Evolutionary conservation across 257 asterid species (phyloP).

Genomic region (Solanum ahanhuiri): DNA sequence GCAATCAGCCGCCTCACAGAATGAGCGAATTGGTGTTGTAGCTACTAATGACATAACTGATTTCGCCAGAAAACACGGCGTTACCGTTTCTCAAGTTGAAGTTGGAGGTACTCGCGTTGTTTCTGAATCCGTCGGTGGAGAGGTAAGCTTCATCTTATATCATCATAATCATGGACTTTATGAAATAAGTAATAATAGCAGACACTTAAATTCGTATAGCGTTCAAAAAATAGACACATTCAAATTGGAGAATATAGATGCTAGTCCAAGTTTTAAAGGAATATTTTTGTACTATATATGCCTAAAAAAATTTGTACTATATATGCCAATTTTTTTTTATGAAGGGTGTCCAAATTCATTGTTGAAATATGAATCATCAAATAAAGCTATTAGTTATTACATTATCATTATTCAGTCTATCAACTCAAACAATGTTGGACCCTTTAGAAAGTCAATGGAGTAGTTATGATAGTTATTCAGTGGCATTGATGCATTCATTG

Average conservation of each 20-base stretch:
- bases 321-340: too few relatives aligned
- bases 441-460: not conserved
- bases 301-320: too few relatives aligned
- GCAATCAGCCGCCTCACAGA: conserved; percentile 52
- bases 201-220: too few relatives aligned
- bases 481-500: not conserved
- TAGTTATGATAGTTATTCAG: not conserved
- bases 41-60: conserved; percentile 28
- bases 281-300: too few relatives aligned
- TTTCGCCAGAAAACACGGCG: conserved; percentile 11
- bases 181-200: not conserved
- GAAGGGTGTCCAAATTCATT: not conserved
- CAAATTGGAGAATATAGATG: too few relatives aligned
- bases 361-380: not conserved
- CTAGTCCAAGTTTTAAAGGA: too few relatives aligned
- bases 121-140: conserved; percentile 53
- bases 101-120: conserved; percentile 32
- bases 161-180: not conserved
- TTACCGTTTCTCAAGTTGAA: conserved; percentile 34
- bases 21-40: conserved; percentile 34
- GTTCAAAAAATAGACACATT: too few relatives aligned
- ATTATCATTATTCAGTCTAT: not conserved
- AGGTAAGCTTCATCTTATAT: conserved; percentile 14
- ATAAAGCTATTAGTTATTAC: too few relatives aligned
- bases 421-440: not conserved